Conservation (phyloP, 331 rosid genomes). For the Acacia concinna region DNA sequence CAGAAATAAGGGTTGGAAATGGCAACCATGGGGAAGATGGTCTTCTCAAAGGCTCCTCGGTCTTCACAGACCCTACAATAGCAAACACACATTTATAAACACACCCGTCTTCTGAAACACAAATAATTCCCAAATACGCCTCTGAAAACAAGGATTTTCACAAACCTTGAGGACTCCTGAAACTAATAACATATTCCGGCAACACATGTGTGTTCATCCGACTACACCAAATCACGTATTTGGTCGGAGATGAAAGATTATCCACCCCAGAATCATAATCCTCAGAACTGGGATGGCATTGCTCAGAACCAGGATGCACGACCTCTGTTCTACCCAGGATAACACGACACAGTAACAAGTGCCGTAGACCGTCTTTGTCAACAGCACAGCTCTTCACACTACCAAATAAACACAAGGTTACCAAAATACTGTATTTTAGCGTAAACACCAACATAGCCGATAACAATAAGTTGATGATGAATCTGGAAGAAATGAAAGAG, state of each 20-base stretch:
- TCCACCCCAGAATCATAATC: slow-evolving; percentile 82
- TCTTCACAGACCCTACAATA: slow-evolving; percentile 45
- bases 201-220: slow-evolving; percentile 77
- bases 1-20: slow-evolving; percentile 59
- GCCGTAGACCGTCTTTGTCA: slow-evolving; percentile 64
- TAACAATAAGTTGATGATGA: not conserved
- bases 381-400: slow-evolving; percentile 50
- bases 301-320: slow-evolving; percentile 57
- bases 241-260: slow-evolving; percentile 48
- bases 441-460: not conserved
- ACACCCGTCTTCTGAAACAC: too few species aligned
- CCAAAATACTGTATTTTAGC: not conserved
- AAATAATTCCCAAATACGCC: not conserved
- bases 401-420: not conserved
- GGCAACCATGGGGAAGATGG: slow-evolving; percentile 96
- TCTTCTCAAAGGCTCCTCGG: slow-evolving; percentile 35
- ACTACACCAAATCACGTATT: slow-evolving; percentile 64
- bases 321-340: slow-evolving; percentile 71
- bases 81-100: not conserved
- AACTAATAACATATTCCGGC: slow-evolving; percentile 73
- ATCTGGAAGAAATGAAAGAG: not conserved
- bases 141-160: not conserved
- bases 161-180: slow-evolving; percentile 58
- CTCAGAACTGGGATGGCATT: slow-evolving; percentile 57
- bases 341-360: slow-evolving; percentile 77